phyloP scores from a whole-genome alignment of 306 rosid species.

The Castanea crenata region DNA sequence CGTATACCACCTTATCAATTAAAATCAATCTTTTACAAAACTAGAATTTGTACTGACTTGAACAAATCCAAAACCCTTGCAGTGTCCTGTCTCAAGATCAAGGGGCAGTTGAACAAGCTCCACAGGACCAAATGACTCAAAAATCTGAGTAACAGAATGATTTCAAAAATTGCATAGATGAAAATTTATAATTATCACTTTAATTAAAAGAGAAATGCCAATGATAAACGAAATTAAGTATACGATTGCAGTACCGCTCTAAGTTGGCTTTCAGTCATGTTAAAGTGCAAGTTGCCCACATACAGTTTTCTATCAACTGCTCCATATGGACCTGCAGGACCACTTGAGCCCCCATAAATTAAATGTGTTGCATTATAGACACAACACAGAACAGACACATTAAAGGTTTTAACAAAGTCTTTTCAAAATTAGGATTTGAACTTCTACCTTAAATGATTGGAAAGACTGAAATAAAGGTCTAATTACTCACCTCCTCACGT shows the following conservation, averaged over 20 bases:
- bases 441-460: not conserved
- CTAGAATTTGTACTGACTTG: slow-evolving; percentile 58
- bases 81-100: slow-evolving; percentile 94
- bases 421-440: not conserved
- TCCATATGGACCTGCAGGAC: slow-evolving; percentile 75
- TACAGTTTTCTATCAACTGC: slow-evolving; percentile 92
- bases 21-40: slow-evolving; percentile 16
- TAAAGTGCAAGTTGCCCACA: slow-evolving; percentile 96
- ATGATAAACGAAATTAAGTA: not conserved
- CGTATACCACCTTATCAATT: not conserved
- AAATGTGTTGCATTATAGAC: too few species aligned
- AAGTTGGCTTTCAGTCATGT: slow-evolving; percentile 93
- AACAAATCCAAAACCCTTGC: slow-evolving; percentile 99
- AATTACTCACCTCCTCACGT: slow-evolving; percentile 59
- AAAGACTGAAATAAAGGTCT: not conserved
- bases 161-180: slow-evolving; percentile 1
- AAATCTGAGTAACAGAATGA: slow-evolving; percentile 49
- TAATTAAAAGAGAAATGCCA: not conserved
- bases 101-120: slow-evolving; percentile 94
- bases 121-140: slow-evolving; percentile 96
- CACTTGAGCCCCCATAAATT: slow-evolving; percentile 53
- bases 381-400: not conserved
- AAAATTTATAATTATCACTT: not conserved
- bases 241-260: slow-evolving; percentile 64
- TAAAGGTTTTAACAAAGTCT: not conserved